phyloP scores from a whole-genome alignment of 768 basidiomycete genomes.

The Termitomyces sp. region DNA sequence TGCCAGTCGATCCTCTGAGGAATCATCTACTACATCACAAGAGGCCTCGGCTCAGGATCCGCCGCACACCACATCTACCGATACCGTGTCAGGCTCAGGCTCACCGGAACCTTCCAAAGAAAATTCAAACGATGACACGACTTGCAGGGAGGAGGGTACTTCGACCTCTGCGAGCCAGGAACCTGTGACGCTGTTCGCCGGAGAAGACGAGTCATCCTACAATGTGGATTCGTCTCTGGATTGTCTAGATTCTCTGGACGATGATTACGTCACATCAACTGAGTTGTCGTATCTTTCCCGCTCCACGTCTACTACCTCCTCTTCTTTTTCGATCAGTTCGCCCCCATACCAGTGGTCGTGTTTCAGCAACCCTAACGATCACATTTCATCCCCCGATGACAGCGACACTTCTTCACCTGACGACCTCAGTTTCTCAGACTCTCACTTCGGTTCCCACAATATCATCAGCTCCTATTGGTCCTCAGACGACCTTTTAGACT shows the following conservation, averaged over 20 bases:
- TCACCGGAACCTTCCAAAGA: constrained; percentile 18
- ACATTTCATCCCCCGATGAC: constrained; percentile 20
- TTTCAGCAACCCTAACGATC: constrained; percentile 10
- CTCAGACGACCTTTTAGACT: constrained; percentile 12
- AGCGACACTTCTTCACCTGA: constrained; percentile 23
- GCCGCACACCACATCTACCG: constrained; percentile 3
- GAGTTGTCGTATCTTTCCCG: constrained; percentile 35
- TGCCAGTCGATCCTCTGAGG: constrained; percentile 11
- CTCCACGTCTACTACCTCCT: constrained; percentile 34
- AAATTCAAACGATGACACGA: constrained; percentile 4
- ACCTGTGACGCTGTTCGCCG: neutral
- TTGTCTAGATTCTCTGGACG: constrained; percentile 5
- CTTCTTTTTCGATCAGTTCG: constrained; percentile 28
- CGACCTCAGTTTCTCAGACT: constrained; percentile 17
- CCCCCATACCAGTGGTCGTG: constrained; percentile 14
- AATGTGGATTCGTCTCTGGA: constrained; percentile 14
- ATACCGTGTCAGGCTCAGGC: constrained; percentile 17
- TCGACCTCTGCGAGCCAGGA: neutral
- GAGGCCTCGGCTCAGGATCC: constrained; percentile 3
- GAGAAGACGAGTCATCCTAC: constrained; percentile 11
- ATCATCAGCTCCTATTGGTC: constrained; percentile 19
- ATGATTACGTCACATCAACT: constrained; percentile 16
- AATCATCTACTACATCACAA: constrained; percentile 10
- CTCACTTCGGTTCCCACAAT: constrained; percentile 14
- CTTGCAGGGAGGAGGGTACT: neutral